Percentiles rank a stretch among this genome's conserved stretches.
phyloP scores from a whole-genome alignment of 352 stramenopile species.

The Phytophthora pinifolia region DNA sequence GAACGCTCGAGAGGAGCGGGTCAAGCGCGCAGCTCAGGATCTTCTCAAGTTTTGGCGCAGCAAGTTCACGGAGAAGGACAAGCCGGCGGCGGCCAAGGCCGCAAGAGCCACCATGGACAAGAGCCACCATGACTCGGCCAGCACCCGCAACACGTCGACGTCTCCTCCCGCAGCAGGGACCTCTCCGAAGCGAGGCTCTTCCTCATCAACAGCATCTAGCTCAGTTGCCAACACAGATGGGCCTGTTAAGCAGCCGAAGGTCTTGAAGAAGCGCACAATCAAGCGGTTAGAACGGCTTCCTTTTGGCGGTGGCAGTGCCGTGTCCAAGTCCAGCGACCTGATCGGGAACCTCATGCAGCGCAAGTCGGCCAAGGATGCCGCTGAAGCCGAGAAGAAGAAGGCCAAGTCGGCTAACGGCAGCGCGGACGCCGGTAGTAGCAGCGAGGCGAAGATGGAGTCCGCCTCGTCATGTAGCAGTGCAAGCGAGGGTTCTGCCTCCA shows the following conservation, averaged over 20 bases:
- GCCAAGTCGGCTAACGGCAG: constrained; percentile 25
- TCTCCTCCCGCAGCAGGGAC: constrained; percentile 1
- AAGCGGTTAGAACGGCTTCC: constrained; percentile 77
- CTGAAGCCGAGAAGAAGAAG: constrained; percentile 45
- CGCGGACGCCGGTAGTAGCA: constrained; percentile 17
- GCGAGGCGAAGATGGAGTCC: constrained; percentile 20
- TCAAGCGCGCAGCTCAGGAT: constrained; percentile 78
- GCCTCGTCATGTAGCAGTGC: constrained; percentile 16
- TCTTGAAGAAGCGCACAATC: constrained; percentile 68
- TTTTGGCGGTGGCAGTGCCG: constrained; percentile 49
- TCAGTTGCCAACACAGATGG: constrained; percentile 14
- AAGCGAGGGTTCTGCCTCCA: constrained; percentile 21
- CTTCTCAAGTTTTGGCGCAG: constrained; percentile 84
- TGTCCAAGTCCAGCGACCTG: constrained; percentile 78
- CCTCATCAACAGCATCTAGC: constrained; percentile 13
- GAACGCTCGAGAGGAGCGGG: constrained; percentile 70
- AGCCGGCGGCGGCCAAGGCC: constrained; percentile 33
- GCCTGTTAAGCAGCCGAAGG: constrained; percentile 37
- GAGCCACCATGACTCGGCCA: constrained; percentile 8
- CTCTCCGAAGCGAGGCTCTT: constrained; percentile 1
- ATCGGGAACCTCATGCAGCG: constrained; percentile 85
- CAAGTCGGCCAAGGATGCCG: constrained; percentile 75
- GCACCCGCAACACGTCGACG: constrained; percentile 15
- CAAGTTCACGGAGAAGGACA: constrained; percentile 87
- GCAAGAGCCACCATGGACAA: constrained; percentile 14